Evolutionary conservation across 164 flowering plant species (phyloP), one percentile per base, ranked within the genome.

Genomic region (Aristolochia californica): DNA sequence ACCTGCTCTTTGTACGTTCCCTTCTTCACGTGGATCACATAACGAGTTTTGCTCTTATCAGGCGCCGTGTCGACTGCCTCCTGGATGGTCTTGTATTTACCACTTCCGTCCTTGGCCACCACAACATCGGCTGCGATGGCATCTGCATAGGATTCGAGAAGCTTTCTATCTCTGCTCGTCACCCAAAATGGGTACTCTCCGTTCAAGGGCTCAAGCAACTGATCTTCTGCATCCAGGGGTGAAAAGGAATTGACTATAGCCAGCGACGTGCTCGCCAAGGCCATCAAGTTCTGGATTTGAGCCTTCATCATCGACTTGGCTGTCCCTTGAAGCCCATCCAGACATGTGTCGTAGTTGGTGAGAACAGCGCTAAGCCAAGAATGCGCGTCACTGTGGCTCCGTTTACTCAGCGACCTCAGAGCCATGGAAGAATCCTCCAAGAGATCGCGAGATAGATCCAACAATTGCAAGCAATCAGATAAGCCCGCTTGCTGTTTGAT

Each of bases 281-380:
- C 43, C n/a, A 72, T 62, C 61, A 76, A 40, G 53, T 64, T 63
- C 9, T 70, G 28, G 23, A 78, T 60, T n/a, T 21, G 40, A 11
- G 66, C 49, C 61, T 71, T 68, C 68, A 76, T 55, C 0, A 22
- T 2, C 25, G 51, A 48, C 20, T 59, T 55, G 13, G 67, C 62
- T 12, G 34, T 45, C 18, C 73, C 71, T 3, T 48, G 30, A 2
- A 76, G 72, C 20, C 70, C 77, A 51, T 78, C 80, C 55, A 61
- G 38, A 57, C 83, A 78, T 0, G 83, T 71, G 44, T 57, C 69
- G 34, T 70, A 62, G 55, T 74, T 74, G 43, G 67, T 81, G 25
- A 79, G 78, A 1, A 72, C 77, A 23, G 62, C 58, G 43, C 81
- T 79, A 1, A 81, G 78, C 86, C 86, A 81, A 13, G 80, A 20